A percentile compares a stretch with the other conserved stretches of the same genome.
These are phyloP conservation scores for Pleurotus platypus DNA, from an alignment of 768 basidiomycete species.

Conservation along the genomic window DNA sequence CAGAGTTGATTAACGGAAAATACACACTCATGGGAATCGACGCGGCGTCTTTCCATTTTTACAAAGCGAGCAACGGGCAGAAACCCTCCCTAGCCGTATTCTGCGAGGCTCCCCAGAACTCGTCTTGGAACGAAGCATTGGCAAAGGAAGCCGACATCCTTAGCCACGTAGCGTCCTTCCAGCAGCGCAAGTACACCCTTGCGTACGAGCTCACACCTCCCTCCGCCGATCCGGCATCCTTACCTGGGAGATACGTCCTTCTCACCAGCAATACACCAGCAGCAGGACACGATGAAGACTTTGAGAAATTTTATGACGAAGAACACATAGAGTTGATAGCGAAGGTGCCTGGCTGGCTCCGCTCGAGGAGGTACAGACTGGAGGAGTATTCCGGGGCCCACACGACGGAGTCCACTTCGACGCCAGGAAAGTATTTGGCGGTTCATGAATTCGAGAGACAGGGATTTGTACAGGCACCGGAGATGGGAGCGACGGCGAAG, in stretches of 20 bases:
- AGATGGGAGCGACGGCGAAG: background rate
- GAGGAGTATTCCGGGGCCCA: slow-evolving; percentile 7
- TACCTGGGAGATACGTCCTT: slow-evolving; percentile 16
- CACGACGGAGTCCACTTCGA: background rate
- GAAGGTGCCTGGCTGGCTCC: slow-evolving; percentile 27
- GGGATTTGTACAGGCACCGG: background rate
- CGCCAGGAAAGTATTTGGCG: background rate
- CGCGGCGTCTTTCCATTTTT: background rate
- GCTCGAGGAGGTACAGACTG: slow-evolving; percentile 24
- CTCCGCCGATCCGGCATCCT: background rate
- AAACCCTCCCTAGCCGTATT: slow-evolving; percentile 9
- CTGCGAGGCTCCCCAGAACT: background rate
- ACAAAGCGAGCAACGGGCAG: background rate
- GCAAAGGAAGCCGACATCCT: background rate
- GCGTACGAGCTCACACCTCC: background rate
- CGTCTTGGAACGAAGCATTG: background rate
- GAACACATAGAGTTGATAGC: slow-evolving; percentile 23
- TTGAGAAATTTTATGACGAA: slow-evolving; percentile 27
- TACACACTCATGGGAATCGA: too few species aligned
- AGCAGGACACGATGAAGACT: slow-evolving; percentile 19
- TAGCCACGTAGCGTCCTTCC: background rate
- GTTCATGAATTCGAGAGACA: background rate
- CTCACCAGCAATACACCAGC: slow-evolving; percentile 12
- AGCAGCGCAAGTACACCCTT: background rate
- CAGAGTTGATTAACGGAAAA: too few species aligned